These are phyloP conservation scores for Tetrahymena elliotti DNA, from an alignment of 73 alveolate genomes.

Conservation along the genomic window DNA sequence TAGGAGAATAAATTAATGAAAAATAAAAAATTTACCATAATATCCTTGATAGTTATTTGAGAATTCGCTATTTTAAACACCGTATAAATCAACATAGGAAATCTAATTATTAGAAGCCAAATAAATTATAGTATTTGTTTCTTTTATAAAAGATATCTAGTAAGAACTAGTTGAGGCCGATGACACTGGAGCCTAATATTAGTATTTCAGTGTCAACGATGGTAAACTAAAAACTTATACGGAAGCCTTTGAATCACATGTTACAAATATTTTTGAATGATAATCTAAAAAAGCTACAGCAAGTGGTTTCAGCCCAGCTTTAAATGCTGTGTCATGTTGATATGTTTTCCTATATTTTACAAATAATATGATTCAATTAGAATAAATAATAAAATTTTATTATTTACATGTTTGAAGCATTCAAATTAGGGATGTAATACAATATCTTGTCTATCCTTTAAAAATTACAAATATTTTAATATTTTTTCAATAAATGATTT, in stretches of 20 bases:
- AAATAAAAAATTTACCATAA: neutral
- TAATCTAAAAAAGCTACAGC: neutral
- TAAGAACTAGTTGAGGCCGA: neutral
- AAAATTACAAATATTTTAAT: too few relatives aligned
- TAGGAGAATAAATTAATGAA: neutral
- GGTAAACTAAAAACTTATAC: neutral
- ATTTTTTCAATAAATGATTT: too few relatives aligned
- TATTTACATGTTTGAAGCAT: neutral
- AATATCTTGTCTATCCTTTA: neutral
- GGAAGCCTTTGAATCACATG: neutral
- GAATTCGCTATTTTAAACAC: neutral
- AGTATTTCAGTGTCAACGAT: neutral
- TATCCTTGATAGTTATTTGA: neutral
- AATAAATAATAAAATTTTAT: too few relatives aligned
- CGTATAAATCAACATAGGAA: neutral
- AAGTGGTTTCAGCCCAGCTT: neutral
- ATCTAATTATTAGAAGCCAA: neutral
- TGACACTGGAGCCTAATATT: neutral
- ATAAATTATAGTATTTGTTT: neutral
- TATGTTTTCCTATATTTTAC: neutral
- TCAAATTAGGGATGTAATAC: neutral
- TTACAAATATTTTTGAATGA: neutral
- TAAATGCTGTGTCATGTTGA: neutral
- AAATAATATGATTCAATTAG: too few relatives aligned
- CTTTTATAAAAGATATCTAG: neutral